Evolutionary conservation across 1,284 basidiomycete genomes (phyloP).

Genomic region (Tylopilus orsonianus): DNA sequence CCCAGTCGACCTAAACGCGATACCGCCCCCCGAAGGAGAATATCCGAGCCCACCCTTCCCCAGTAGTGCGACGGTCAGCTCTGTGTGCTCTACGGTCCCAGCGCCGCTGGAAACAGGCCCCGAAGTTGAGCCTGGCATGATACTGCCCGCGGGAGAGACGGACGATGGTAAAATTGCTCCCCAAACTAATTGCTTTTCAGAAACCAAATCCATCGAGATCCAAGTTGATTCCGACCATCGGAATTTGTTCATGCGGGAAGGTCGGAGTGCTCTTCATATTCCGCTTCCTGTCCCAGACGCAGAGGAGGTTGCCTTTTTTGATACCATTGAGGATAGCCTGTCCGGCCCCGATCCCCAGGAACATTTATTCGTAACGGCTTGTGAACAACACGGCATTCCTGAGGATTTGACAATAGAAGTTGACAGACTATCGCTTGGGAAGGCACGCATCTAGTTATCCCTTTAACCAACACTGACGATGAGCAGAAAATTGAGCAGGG

Average conservation of each 20-base stretch:
- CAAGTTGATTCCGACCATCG: background rate
- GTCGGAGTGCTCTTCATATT: constrained; percentile 5
- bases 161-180: background rate
- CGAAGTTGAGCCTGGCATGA: no score
- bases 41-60: background rate
- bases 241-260: constrained; percentile 8
- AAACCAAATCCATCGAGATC: background rate
- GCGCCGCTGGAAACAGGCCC: background rate
- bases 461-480: background rate
- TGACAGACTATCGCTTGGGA: background rate
- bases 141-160: background rate
- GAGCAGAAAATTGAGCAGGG: constrained; percentile 1
- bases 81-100: background rate
- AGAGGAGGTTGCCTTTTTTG: constrained; percentile 22
- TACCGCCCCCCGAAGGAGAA: background rate
- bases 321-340: background rate
- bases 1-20: no score
- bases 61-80: constrained; percentile 3
- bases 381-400: background rate
- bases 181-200: background rate
- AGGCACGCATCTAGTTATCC: constrained; percentile 7
- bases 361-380: background rate
- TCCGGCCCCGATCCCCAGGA: constrained; percentile 1
- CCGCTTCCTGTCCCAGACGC: constrained; percentile 21
- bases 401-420: background rate